Evolutionary conservation across 768 basidiomycete species (phyloP).

Genomic region (Suillus weaverae): DNA sequence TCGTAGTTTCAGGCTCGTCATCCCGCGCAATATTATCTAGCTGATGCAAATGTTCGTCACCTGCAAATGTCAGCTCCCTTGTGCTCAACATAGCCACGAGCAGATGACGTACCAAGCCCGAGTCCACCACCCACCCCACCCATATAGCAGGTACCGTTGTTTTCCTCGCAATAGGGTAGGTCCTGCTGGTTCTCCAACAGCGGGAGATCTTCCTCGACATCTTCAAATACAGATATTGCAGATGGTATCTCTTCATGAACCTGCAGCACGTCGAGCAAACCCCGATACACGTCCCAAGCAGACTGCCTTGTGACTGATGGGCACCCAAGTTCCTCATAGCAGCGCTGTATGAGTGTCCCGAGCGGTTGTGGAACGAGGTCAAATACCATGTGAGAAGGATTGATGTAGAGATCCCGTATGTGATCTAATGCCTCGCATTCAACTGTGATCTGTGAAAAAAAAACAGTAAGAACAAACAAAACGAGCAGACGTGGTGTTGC

Average conservation of each 20-base stretch:
- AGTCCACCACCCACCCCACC: not conserved
- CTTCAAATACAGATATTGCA: constrained; percentile 23
- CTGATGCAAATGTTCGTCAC: not conserved
- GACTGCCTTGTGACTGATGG: constrained; percentile 19
- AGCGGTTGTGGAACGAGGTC: constrained; percentile 22
- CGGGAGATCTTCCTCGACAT: not conserved
- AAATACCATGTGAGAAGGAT: constrained; percentile 16
- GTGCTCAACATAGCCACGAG: too few relatives aligned
- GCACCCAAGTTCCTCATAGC: constrained; percentile 22
- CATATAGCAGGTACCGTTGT: not conserved
- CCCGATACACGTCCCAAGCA: not conserved
- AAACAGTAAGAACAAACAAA: too few relatives aligned
- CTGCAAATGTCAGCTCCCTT: not conserved
- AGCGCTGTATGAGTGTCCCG: constrained; percentile 7
- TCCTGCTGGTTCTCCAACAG: not conserved
- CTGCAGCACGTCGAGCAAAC: too few relatives aligned
- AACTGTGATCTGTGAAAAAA: too few relatives aligned
- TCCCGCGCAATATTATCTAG: not conserved
- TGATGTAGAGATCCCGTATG: constrained; percentile 23
- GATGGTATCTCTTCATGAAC: constrained; percentile 2
- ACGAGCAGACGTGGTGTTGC: too few relatives aligned
- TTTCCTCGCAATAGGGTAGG: not conserved
- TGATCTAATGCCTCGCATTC: constrained; percentile 6
- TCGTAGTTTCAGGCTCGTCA: not conserved
- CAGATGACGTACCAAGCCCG: not conserved